phyloP scores from a whole-genome alignment of 2,329 filamentous ascomycete species.

The Grosmannia clavigera region DNA sequence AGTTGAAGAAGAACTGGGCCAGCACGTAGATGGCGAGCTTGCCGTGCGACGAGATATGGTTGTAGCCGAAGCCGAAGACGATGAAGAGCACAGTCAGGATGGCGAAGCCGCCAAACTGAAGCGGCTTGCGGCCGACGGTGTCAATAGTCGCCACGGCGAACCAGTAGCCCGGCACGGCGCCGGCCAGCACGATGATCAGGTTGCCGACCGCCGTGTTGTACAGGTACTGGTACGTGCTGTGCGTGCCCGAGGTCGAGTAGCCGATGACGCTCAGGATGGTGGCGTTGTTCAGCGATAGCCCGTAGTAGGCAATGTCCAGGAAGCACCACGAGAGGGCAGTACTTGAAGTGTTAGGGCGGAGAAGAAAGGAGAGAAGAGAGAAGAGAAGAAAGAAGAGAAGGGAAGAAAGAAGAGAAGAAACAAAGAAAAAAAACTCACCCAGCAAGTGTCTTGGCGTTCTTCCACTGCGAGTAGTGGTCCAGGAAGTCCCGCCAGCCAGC shows the following conservation, averaged over 20 bases:
- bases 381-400: not conserved
- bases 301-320: conserved; percentile 50
- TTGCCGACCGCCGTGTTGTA: conserved; percentile 69
- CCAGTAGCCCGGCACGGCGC: conserved; percentile 76
- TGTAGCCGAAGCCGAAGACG: conserved; percentile 51
- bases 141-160: conserved; percentile 59
- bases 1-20: conserved; percentile 49
- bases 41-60: conserved; percentile 36
- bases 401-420: not conserved
- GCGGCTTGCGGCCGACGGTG: conserved; percentile 63
- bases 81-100: conserved; percentile 50
- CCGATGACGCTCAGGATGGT: conserved; percentile 61
- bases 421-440: conserved; percentile 11
- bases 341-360: not conserved
- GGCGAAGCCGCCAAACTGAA: conserved; percentile 53
- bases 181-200: conserved; percentile 65
- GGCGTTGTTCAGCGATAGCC: conserved; percentile 64
- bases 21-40: conserved; percentile 44
- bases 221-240: conserved; percentile 54
- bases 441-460: conserved; percentile 51
- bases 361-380: not conserved
- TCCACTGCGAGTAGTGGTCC: conserved; percentile 56
- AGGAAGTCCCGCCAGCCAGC: conserved; percentile 62
- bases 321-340: conserved; percentile 79
- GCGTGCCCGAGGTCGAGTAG: conserved; percentile 42